Conservation (phyloP, 208 protist genomes). For the Trypanosoma boissoni region DNA sequence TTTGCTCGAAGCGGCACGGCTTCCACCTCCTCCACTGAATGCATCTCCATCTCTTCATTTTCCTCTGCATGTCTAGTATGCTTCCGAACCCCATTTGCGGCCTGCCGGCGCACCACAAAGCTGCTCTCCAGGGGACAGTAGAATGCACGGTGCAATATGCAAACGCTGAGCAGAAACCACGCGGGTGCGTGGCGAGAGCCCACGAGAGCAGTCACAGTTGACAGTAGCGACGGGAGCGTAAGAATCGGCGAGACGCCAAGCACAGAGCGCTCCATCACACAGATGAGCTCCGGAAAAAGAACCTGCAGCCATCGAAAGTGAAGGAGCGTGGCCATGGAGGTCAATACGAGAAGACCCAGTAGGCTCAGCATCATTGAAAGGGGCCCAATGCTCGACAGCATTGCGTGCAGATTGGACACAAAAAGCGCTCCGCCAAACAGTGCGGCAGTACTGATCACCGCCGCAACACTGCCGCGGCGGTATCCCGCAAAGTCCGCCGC, state of each 20-base stretch:
- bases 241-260: conserved; percentile 62
- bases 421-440: conserved; percentile 56
- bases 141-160: conserved; percentile 62
- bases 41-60: conserved; percentile 8
- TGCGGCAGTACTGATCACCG: conserved; percentile 40
- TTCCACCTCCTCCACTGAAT: no score
- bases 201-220: conserved; percentile 55
- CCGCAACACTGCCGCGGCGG: conserved; percentile 44
- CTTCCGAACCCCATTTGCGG: not conserved
- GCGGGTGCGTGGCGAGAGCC: conserved; percentile 69
- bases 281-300: conserved; percentile 61
- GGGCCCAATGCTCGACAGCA: conserved; percentile 51
- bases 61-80: conserved; percentile 9
- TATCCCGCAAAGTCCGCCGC: conserved; percentile 76
- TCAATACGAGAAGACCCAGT: conserved; percentile 31
- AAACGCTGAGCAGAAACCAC: conserved; percentile 58
- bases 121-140: conserved; percentile 76
- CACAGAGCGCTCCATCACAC: conserved; percentile 59
- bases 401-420: conserved; percentile 64
- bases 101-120: conserved; percentile 42
- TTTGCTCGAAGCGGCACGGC: conserved; percentile 47
- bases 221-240: conserved; percentile 60
- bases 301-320: conserved; percentile 87
- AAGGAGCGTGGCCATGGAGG: conserved; percentile 43
- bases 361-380: conserved; percentile 65